Percentiles rank a stretch among this genome's conserved stretches.
These are phyloP conservation scores for Populus simonii DNA, from an alignment of 345 rosid genomes.

Conservation along the genomic window DNA sequence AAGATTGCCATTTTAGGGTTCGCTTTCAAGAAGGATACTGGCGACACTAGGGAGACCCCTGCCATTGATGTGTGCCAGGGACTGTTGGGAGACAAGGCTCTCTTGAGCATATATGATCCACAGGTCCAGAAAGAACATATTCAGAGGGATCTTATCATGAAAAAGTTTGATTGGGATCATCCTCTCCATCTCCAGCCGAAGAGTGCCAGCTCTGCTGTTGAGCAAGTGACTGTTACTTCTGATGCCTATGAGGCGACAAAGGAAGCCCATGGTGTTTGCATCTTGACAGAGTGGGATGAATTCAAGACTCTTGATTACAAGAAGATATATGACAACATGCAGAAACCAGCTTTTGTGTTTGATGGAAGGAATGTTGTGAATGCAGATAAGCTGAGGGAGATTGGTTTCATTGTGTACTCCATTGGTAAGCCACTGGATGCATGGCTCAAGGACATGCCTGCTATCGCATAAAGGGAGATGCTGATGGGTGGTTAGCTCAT, in stretches of 20 bases:
- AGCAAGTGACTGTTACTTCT: conserved; percentile 73
- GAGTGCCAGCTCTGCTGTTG: conserved; percentile 66
- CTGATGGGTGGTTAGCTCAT: conserved; percentile 1
- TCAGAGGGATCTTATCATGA: conserved; percentile 86
- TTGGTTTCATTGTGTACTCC: conserved; percentile 86
- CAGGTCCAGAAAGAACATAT: conserved; percentile 88
- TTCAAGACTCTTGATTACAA: conserved; percentile 77
- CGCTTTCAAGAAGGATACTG: conserved; percentile 91
- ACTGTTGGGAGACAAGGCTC: conserved; percentile 80
- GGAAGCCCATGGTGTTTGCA: conserved; percentile 83
- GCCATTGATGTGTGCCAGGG: conserved; percentile 96
- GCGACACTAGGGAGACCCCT: conserved; percentile 88
- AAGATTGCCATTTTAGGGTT: conserved; percentile 80
- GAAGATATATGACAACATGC: conserved; percentile 72
- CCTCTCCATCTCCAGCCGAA: conserved; percentile 90
- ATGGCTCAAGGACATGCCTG: conserved; percentile 98
- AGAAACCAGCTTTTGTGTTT: conserved; percentile 86
- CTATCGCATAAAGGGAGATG: conserved; percentile 50
- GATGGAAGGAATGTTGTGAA: conserved; percentile 77
- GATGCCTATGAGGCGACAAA: conserved; percentile 76
- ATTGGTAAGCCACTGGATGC: conserved; percentile 90
- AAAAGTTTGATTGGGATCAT: conserved; percentile 93
- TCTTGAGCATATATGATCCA: conserved; percentile 80
- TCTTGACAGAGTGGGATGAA: conserved; percentile 95
- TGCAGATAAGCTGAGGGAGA: conserved; percentile 62